Conservation (phyloP, 345 rosid genomes). For the Noccaea bulbosa region DNA sequence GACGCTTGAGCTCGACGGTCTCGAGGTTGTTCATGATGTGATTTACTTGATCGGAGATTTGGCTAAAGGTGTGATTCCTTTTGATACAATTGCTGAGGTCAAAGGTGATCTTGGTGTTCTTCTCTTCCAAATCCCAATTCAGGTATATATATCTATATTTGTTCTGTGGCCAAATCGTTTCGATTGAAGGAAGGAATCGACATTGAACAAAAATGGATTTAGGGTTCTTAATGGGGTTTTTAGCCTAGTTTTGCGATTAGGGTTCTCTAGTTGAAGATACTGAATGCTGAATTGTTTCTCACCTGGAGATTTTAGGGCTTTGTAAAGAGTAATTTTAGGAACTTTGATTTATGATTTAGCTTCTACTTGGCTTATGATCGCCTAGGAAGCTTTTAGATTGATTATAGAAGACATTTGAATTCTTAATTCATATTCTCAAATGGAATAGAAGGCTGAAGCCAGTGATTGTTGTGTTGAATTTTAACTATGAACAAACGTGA, state of each 20-base stretch:
- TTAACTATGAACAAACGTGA: background rate
- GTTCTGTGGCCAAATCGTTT: background rate
- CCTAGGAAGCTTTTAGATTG: background rate
- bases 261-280: too few relatives aligned
- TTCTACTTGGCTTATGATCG: background rate
- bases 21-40: slow-evolving; percentile 68
- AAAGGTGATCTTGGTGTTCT: slow-evolving; percentile 64
- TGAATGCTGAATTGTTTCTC: too few relatives aligned
- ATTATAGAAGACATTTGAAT: background rate
- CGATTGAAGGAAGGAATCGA: background rate
- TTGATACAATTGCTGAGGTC: slow-evolving; percentile 62
- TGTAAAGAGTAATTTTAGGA: background rate
- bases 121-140: slow-evolving; percentile 64
- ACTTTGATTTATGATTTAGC: slow-evolving; percentile 18
- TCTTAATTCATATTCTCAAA: background rate
- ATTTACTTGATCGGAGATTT: slow-evolving; percentile 78
- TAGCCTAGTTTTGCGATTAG: too few relatives aligned
- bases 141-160: slow-evolving; percentile 46
- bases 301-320: background rate
- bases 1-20: slow-evolving; percentile 74
- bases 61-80: slow-evolving; percentile 67
- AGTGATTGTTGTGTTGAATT: background rate
- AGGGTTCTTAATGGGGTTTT: background rate
- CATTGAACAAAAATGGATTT: background rate
- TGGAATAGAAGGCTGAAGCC: background rate